Base-by-base conservation (phyloP, 768 basidiomycete species). In the Kwoniella botswanensis region DNA sequence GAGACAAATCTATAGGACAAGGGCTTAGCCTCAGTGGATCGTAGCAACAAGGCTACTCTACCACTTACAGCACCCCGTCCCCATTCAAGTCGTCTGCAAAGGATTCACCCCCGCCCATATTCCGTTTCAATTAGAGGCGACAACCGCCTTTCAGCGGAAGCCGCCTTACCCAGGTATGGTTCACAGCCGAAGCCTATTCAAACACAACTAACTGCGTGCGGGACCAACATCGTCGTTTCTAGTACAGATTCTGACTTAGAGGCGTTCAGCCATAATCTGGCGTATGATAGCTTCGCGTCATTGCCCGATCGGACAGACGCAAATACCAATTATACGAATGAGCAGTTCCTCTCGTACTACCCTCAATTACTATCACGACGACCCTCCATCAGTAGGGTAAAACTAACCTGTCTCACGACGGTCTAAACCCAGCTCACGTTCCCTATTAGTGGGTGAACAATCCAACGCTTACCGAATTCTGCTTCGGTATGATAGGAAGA, bases 241-340 rank as follows among this genome's bases (percentile, higher is more conserved):
- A 88, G 89, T 88, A 89, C 86, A 87, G 89, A 89, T 90, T 90
- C 89, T 89, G 88, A 86, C 89, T 90, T 90, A 90, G 89, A 90
- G 89, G 89, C 88, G 87, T 90, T 90, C 89, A 90, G 89, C 88
- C 89, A 90, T 90, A 90, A 90, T 89, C 89, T 89, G 88, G 87
- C 89, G 88, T 88, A 89, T 89, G 89, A 88, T 90, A 90, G 89
- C 89, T 89, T 90, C 88, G 88, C 88, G 84, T 87, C 89, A 89
- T 88, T 89, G 89, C 67, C 67, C 67, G 67, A 68, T 68, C 67
- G 67, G 67, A 68, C 68, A 89, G 88, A 86, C 84, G 87, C 89
- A 90, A 89, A 89, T 88, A 90, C 89, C 89, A 90, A 90, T 88
- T 90, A 89, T 89, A 88, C 88, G 89, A 89, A 90, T 89, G 87